Base-by-base conservation (phyloP, 169 alveolate genomes). In the Plasmodium coatneyi region DNA sequence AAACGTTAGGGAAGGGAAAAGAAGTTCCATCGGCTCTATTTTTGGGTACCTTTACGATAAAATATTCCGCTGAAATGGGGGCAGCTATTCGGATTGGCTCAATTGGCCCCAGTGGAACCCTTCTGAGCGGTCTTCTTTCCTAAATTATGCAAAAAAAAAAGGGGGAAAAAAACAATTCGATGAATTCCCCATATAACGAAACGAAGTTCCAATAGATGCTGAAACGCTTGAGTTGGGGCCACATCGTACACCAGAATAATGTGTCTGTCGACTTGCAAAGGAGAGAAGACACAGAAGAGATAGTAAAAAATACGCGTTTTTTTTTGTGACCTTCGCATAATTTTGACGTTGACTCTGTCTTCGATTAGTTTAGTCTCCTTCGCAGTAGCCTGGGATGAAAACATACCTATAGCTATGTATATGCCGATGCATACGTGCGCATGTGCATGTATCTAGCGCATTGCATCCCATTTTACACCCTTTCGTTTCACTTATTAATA, bases 21-120 rank as follows among this genome's bases (percentile, higher is more conserved):
- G 34, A 49, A 71, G 41, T 49, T 30, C 84, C 14, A 84, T 84
- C 74, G 16, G 66, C 39, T 84, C 92, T 30, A 76, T 84, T 43
- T 84, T 84, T 66, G 76, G 84, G 36, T 84, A 84, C 43, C 30
- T 84, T 72, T 84, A 84, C 41, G 79, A 84, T 72, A 84, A 84
- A 32, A 52, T 84, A 84, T 84, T 84, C 41, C 76, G 54, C 66
- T 84, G 66, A 82, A 49, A 14, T 12, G 60, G 60, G 54, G 2
- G 22, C 22, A 2, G 60, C 3, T 12, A 43, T 10, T 12, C 54
- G 16, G 54, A 43, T 43, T 43, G 54, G 22, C 22, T 0, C 60
- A 14, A 1, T 3, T 49, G 1, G 7, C 60, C 60, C 60, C 7
- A 49, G 0, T 12, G 22, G 22, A 0, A 14, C 22, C 60, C 60